Evolutionary conservation across 2,329 filamentous ascomycete species (phyloP).

Genomic region (Cladosporium sp.): DNA sequence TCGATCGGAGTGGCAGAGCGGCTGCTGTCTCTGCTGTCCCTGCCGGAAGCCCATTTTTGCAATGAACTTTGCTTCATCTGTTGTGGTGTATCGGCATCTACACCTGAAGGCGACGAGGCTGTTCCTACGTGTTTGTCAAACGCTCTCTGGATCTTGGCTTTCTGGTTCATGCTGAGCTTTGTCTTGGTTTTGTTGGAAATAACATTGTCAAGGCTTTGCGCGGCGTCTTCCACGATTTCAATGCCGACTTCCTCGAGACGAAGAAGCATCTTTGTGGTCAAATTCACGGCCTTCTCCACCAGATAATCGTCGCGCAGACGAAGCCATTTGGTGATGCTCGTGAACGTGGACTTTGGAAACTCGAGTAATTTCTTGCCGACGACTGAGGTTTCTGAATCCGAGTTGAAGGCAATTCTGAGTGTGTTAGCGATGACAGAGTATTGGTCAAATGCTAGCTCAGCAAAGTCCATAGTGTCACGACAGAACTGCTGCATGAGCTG

Average conservation of each 20-base stretch:
- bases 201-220: constrained; percentile 62
- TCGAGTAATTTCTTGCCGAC: constrained; percentile 56
- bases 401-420: constrained; percentile 44
- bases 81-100: constrained; percentile 23
- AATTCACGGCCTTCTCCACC: constrained; percentile 72
- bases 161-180: constrained; percentile 76
- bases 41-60: constrained; percentile 36
- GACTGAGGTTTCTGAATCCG: constrained; percentile 29
- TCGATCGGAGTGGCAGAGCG: constrained; percentile 22
- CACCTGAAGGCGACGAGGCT: constrained; percentile 20
- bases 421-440: constrained; percentile 79
- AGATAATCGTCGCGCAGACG: constrained; percentile 85
- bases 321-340: constrained; percentile 78
- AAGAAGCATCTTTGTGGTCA: constrained; percentile 78
- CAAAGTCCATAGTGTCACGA: constrained; percentile 91
- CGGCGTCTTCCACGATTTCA: constrained; percentile 59
- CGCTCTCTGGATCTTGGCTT: constrained; percentile 69
- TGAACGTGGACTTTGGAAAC: constrained; percentile 61
- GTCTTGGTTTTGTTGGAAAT: constrained; percentile 61
- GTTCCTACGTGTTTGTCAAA: constrained; percentile 50
- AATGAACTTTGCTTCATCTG: constrained; percentile 38
- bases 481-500: constrained; percentile 85
- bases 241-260: constrained; percentile 76
- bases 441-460: constrained; percentile 77
- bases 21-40: constrained; percentile 12